A percentile compares a stretch with the other conserved stretches of the same genome.
Evolutionary conservation across 1,139 yeast genomes (phyloP).

Genomic region (Lodderomyces beijingensis): DNA sequence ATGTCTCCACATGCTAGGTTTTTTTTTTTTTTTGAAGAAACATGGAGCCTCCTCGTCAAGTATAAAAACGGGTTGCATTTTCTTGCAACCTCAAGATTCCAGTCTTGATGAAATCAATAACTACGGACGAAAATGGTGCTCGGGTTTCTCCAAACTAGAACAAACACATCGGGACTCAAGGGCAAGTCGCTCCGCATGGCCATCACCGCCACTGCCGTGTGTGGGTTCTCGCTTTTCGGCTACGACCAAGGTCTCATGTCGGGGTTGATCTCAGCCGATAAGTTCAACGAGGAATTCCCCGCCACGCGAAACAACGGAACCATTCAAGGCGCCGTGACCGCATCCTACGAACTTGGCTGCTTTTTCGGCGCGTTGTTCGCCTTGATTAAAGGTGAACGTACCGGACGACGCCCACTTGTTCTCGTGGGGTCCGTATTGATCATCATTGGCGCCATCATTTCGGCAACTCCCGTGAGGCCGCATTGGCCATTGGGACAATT

Average conservation of each 20-base stretch:
- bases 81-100: too few relatives aligned
- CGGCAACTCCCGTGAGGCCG: conserved; percentile 48
- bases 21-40: too few relatives aligned
- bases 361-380: conserved; percentile 69
- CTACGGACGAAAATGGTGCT: too few relatives aligned
- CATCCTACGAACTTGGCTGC: conserved; percentile 78
- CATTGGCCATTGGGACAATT: conserved; percentile 58
- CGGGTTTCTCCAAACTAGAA: conserved; percentile 21
- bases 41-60: too few relatives aligned
- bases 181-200: conserved; percentile 42
- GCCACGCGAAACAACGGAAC: conserved; percentile 38
- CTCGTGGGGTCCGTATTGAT: conserved; percentile 55
- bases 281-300: conserved; percentile 58
- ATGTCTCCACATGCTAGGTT: too few relatives aligned
- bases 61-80: too few relatives aligned
- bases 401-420: conserved; percentile 66
- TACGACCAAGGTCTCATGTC: conserved; percentile 81
- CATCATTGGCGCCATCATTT: conserved; percentile 60
- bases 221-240: conserved; percentile 69
- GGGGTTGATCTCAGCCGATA: conserved; percentile 58
- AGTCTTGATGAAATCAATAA: conserved; percentile 7
- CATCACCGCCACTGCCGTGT: conserved; percentile 55
- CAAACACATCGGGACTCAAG: conserved; percentile 43
- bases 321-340: conserved; percentile 64
- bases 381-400: conserved; percentile 54